Evolutionary conservation across 371 early-diverging fungal genomes (phyloP), one percentile per base, ranked within the genome.

Genomic region (Mucor ambiguus): DNA sequence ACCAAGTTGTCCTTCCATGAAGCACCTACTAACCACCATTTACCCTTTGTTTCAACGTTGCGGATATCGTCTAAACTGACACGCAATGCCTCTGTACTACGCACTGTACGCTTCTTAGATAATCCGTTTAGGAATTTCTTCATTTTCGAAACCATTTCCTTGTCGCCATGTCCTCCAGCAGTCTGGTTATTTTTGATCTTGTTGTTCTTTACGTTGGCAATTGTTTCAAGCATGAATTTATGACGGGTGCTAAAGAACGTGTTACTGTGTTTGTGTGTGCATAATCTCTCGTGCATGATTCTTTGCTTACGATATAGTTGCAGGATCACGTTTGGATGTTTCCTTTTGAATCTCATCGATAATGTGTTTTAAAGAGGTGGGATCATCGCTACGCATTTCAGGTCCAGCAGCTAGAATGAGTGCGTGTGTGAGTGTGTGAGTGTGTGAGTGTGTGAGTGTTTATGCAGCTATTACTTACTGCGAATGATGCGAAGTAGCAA

Each of bases 181-280:
- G 81, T 79, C 55, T 83, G 73, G 20, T 81, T 77, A 54, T 78
- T 81, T 79, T 93, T 91, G 72, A 93, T 85, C 68, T 93, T 90
- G 84, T 98, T 98, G 76, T 97, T 96, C 76, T 95, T 96, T 44
- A 98, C 81, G 61, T 95, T 92, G 57, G 88, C 85, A 60, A 98
- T 81, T 11, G 92, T 93, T 78, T 98, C 98, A 44, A 97, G 79
- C 96, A 98, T 92, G 74, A 96, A 98, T 73, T 92, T 92, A 62
- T 89, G 86, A 58, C 97, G 90, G 18, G 89, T 86, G 2, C 89
- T 91, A 58, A 56, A 43, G 62, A 61, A 44, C 0, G 10, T 16
- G 30, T 14, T 56, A 32, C 37, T 18, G n/a, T n/a, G n/a, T n/a
- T 7, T 30, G 22, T 8, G 8, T 24, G 38, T 12, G 18, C 18